phyloP scores from a whole-genome alignment of 140 eudicot genomes.

The Stevia rebaudiana region DNA sequence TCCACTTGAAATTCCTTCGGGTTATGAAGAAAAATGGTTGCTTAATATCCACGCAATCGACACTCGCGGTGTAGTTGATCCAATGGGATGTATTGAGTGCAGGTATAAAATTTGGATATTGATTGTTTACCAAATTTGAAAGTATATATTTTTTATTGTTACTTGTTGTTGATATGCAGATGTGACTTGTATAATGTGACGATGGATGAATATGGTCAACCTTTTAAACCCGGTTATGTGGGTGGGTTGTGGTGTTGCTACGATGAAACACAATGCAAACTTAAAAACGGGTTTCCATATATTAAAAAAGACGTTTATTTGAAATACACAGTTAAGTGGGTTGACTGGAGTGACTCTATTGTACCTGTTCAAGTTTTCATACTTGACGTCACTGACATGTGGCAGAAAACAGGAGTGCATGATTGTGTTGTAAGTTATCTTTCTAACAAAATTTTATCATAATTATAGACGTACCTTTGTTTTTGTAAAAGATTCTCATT shows the following conservation, averaged over 20 bases:
- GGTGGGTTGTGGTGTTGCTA: constrained; percentile 79
- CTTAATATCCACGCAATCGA: constrained; percentile 82
- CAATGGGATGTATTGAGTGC: constrained; percentile 75
- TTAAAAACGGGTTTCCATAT: constrained; percentile 43
- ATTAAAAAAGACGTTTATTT: constrained; percentile 44
- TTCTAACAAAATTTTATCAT: background rate
- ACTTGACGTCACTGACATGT: constrained; percentile 65
- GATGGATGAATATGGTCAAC: constrained; percentile 36
- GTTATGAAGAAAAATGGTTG: constrained; percentile 74
- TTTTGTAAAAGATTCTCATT: background rate
- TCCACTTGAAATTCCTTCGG: constrained; percentile 49
- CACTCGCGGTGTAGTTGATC: constrained; percentile 62
- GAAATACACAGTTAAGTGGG: constrained; percentile 65
- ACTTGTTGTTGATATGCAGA: constrained; percentile 36
- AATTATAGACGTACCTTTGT: background rate
- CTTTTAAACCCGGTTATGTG: constrained; percentile 34
- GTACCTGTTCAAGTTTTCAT: constrained; percentile 60
- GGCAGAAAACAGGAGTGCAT: constrained; percentile 47
- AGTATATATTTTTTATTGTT: background rate
- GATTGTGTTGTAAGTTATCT: constrained; percentile 38
- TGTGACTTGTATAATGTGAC: constrained; percentile 67
- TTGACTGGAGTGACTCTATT: constrained; percentile 60
- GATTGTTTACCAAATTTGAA: background rate
- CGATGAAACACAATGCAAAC: constrained; percentile 54
- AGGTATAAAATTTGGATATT: constrained; percentile 23